Conservation (phyloP, 176 grass and related monocot genomes). For the Cenchrus fungigraminus region DNA sequence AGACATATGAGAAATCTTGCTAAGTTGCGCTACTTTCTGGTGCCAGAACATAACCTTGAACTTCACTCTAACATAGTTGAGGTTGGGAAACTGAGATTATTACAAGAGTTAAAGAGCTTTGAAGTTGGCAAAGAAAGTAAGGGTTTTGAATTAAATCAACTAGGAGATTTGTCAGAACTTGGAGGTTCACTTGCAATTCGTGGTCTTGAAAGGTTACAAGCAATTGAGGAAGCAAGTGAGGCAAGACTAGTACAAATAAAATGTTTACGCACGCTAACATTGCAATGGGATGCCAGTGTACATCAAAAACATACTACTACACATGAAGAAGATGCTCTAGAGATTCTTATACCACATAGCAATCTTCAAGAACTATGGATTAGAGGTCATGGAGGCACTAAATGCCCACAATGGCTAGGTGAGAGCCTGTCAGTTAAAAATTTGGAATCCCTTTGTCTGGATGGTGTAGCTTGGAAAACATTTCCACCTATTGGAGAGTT, state of each 20-base stretch:
- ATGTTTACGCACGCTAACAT: not conserved
- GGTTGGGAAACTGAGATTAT: not conserved
- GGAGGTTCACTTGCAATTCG: not conserved
- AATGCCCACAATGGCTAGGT: not conserved
- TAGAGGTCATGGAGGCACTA: not conserved
- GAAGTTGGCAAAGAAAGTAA: not conserved
- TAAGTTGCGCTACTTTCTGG: not conserved
- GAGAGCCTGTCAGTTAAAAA: not conserved
- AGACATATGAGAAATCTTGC: not conserved
- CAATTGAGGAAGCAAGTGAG: not conserved
- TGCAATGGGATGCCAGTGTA: not conserved
- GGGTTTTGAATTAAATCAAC: conserved; percentile 6
- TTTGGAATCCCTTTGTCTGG: not conserved
- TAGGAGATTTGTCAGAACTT: not conserved
- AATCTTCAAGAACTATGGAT: not conserved
- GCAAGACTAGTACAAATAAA: not conserved
- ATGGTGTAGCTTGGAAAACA: not conserved
- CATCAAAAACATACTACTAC: not conserved
- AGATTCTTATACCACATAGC: not conserved
- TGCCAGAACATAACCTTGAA: not conserved
- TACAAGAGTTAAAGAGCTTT: conserved; percentile 11
- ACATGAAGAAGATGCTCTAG: not conserved
- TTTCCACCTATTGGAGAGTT: not conserved
- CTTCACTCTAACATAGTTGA: not conserved
- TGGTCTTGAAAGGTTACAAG: conserved; percentile 13